These are phyloP conservation scores for Knufia fluminis DNA, from an alignment of 2,329 filamentous ascomycete genomes.

Conservation along the genomic window DNA sequence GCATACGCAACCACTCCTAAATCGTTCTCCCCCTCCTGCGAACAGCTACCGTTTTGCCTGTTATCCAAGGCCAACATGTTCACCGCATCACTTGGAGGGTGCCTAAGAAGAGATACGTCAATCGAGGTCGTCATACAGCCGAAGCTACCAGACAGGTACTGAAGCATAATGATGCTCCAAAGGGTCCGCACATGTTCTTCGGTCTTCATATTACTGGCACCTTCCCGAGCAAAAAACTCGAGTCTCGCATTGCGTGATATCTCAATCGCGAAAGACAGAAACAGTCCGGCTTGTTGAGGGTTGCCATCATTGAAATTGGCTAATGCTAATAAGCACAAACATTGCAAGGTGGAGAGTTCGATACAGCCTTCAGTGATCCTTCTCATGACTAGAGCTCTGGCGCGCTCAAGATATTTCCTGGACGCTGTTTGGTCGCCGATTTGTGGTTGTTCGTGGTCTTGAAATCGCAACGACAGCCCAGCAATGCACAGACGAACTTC, in stretches of 20 bases:
- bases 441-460: constrained; percentile 11
- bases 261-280: constrained; percentile 38
- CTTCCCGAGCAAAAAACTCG: neutral
- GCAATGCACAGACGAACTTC: constrained; percentile 26
- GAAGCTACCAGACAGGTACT: constrained; percentile 33
- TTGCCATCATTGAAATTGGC: constrained; percentile 39
- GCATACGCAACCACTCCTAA: constrained; percentile 40
- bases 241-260: constrained; percentile 38
- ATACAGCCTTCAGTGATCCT: constrained; percentile 32
- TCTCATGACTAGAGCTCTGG: constrained; percentile 31
- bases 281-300: constrained; percentile 35
- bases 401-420: constrained; percentile 12
- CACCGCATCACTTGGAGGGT: constrained; percentile 11
- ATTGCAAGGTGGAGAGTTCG: constrained; percentile 36
- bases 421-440: constrained; percentile 18
- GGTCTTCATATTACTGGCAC: neutral
- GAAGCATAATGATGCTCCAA: constrained; percentile 36
- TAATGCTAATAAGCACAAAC: constrained; percentile 33
- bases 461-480: constrained; percentile 27
- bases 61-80: constrained; percentile 3
- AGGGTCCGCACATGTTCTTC: constrained; percentile 26
- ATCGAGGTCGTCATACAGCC: constrained; percentile 11
- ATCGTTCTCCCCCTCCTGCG: constrained; percentile 9
- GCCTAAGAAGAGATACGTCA: constrained; percentile 11
- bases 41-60: neutral